phyloP scores from a whole-genome alignment of 164 flowering plant species.

The Stephania japonica region DNA sequence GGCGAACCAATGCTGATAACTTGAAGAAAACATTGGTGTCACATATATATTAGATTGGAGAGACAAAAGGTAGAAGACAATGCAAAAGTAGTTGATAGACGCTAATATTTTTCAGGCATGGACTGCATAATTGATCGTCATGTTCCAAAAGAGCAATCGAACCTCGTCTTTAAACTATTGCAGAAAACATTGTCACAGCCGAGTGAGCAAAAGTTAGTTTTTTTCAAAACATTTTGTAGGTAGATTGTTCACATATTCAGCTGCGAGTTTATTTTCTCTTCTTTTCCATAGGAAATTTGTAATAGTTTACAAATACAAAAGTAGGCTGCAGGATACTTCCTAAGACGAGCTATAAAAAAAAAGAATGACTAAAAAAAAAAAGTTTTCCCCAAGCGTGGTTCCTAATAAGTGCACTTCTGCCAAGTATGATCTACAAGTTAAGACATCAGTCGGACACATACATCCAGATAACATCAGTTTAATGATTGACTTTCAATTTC shows the following conservation, averaged over 20 bases:
- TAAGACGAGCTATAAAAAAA: background rate
- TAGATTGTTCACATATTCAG: too few relatives aligned
- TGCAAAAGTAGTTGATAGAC: background rate
- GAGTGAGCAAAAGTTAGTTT: background rate
- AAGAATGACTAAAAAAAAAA: background rate
- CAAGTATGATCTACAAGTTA: background rate
- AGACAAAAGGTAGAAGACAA: background rate
- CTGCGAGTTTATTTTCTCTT: too few relatives aligned
- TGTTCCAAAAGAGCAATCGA: background rate
- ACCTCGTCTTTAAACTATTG: background rate
- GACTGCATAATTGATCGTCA: background rate
- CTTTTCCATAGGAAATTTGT: too few relatives aligned
- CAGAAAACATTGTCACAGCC: background rate
- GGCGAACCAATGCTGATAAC: background rate
- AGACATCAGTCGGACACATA: background rate
- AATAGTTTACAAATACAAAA: too few relatives aligned
- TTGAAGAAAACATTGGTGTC: background rate
- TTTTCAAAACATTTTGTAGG: background rate
- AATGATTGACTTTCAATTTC: background rate
- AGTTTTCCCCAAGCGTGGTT: background rate
- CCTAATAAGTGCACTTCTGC: background rate
- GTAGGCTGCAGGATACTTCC: background rate
- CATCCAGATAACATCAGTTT: background rate
- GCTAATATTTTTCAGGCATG: background rate
- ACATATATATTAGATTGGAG: background rate